Conservation (phyloP, 2,329 filamentous ascomycete species). For the Graphilbum fragrans region DNA sequence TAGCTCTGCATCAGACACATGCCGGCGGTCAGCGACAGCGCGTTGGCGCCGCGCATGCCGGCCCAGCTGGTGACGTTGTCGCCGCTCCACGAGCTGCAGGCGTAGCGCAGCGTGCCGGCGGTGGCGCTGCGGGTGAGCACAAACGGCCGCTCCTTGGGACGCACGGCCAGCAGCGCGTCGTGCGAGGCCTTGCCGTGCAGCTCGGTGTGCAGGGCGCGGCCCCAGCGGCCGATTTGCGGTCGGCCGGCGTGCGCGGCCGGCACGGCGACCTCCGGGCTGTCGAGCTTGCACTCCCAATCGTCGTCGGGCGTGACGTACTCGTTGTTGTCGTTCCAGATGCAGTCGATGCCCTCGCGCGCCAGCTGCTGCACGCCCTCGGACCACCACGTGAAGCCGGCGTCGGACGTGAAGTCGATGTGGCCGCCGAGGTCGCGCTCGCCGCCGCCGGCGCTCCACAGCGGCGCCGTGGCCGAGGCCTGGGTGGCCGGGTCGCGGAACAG, state of each 20-base stretch:
- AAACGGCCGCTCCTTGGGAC: neutral
- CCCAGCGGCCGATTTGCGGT: too few species aligned
- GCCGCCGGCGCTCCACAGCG: neutral
- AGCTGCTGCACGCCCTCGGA: neutral
- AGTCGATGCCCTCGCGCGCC: neutral
- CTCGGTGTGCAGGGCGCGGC: too few species aligned
- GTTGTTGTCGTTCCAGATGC: constrained; percentile 1
- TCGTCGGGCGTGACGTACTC: constrained; percentile 1
- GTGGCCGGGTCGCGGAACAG: neutral
- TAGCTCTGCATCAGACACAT: constrained; percentile 1
- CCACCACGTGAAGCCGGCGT: neutral
- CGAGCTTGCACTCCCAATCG: too few species aligned
- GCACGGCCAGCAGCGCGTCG: neutral
- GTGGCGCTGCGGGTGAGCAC: neutral
- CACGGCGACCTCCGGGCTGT: too few species aligned
- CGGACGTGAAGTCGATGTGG: neutral
- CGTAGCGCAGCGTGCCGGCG: neutral
- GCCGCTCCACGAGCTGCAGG: neutral
- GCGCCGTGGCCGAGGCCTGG: neutral
- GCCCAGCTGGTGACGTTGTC: constrained; percentile 1
- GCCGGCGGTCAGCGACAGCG: neutral
- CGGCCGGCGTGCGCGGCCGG: too few species aligned
- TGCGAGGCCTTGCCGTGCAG: too few species aligned
- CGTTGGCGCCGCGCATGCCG: neutral
- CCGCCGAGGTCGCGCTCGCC: neutral